Base-by-base conservation (phyloP, 805 yeast genomes). In the Tetrapisispora fleetii region DNA sequence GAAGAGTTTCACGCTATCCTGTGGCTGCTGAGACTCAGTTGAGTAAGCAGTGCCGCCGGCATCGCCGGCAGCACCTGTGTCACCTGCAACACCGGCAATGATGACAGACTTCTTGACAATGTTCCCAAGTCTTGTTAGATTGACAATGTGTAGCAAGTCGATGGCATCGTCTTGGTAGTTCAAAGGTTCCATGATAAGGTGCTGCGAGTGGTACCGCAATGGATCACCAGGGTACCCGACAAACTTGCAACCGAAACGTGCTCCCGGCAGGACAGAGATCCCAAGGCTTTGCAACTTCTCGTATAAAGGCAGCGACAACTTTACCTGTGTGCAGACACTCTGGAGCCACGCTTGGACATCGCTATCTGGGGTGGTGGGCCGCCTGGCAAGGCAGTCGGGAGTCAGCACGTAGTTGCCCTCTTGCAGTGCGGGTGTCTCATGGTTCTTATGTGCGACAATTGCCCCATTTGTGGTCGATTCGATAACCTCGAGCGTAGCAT, bases 161-260 rank as follows among this genome's bases (percentile, higher is more conserved):
- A 76, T 76, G 13, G 37, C 16, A 35, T 75, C 73, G 53, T 75
- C 69, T 36, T 64, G 67, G 18, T 71, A 69, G 24, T 64, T 67
- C 14, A 71, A 54, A 0, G 80, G 71, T 43, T 77, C 76, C 28
- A 55, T 58, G 2, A 86, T 84, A 5, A 86, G 81, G 53, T 81
- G 72, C 64, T 91, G 96, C 2, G 97, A 85, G 66, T 91, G 99
- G 59, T 79, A 93, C 43, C 93, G 66, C 47, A 91, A 69, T 8
- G 98, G 95, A 62, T 91, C 99, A 1, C 97, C 98, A 0, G 97
- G 98, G 54, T 91, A 91, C 1, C 90, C 89, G 49, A 93, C 77
- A 58, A 79, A 89, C 48, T 80, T 80, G 5, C 96, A 95, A 2
- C 99, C 99, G 64, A 90, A 91, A 50, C 95, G 75, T 32, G 89